These are phyloP conservation scores for Acidiella bohemica DNA, from an alignment of 495 filamentous ascomycete species.

Conservation along the genomic window DNA sequence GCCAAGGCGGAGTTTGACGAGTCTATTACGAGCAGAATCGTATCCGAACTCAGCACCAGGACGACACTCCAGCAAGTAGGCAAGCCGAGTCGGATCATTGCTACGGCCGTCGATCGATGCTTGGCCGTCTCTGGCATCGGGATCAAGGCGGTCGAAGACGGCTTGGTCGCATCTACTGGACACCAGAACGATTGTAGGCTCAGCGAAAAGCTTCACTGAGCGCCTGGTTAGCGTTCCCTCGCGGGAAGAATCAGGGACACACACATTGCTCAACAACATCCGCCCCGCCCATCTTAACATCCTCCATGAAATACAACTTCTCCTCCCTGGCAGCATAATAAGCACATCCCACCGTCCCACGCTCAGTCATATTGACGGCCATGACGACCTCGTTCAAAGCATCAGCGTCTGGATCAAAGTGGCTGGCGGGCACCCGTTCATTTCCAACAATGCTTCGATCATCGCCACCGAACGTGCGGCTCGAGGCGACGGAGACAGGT, in stretches of 20 bases:
- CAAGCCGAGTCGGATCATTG: slow-evolving; percentile 36
- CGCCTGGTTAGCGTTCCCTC: not conserved
- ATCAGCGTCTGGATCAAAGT: slow-evolving; percentile 39
- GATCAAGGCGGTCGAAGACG: slow-evolving; percentile 29
- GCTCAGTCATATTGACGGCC: slow-evolving; percentile 64
- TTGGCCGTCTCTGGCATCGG: slow-evolving; percentile 20
- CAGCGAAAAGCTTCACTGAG: slow-evolving; percentile 55
- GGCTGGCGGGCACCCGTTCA: slow-evolving; percentile 2
- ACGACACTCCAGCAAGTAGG: slow-evolving; percentile 60
- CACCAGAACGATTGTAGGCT: slow-evolving; percentile 68
- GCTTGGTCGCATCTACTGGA: slow-evolving; percentile 55
- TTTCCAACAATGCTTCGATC: slow-evolving; percentile 21
- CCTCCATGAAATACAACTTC: slow-evolving; percentile 65
- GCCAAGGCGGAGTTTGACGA: slow-evolving; percentile 44
- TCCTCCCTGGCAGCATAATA: slow-evolving; percentile 70
- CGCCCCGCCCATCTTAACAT: slow-evolving; percentile 54
- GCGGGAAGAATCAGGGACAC: not conserved
- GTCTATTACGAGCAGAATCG: slow-evolving; percentile 51
- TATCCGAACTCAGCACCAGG: slow-evolving; percentile 68
- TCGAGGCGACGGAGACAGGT: slow-evolving; percentile 6
- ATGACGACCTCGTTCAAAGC: slow-evolving; percentile 64
- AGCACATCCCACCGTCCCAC: slow-evolving; percentile 67
- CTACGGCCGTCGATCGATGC: slow-evolving; percentile 22
- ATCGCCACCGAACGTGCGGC: slow-evolving; percentile 4
- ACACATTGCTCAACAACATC: slow-evolving; percentile 57